These are phyloP conservation scores for Pugionium cornutum DNA, from an alignment of 345 rosid species.

Conservation along the genomic window DNA sequence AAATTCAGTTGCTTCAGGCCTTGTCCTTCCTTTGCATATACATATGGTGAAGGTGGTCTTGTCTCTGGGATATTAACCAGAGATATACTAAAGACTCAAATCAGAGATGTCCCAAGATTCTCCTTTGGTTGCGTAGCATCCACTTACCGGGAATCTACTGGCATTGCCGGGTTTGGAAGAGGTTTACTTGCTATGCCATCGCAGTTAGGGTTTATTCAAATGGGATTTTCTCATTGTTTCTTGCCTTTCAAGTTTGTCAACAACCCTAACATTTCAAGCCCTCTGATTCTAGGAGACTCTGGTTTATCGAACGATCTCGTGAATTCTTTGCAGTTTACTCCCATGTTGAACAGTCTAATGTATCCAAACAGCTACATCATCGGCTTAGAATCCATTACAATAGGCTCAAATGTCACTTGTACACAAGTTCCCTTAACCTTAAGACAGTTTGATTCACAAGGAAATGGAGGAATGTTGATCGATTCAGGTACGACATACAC, in stretches of 20 bases:
- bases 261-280: slow-evolving; percentile 74
- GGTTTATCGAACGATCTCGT: slow-evolving; percentile 46
- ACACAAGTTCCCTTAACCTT: slow-evolving; percentile 52
- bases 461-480: slow-evolving; percentile 80
- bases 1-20: slow-evolving; percentile 64
- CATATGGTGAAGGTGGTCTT: slow-evolving; percentile 74
- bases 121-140: slow-evolving; percentile 72
- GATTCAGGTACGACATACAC: slow-evolving; percentile 93
- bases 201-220: slow-evolving; percentile 69
- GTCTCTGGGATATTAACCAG: slow-evolving; percentile 59
- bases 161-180: slow-evolving; percentile 86
- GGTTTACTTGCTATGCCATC: slow-evolving; percentile 77
- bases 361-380: slow-evolving; percentile 74
- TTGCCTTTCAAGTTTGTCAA: slow-evolving; percentile 76
- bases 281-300: slow-evolving; percentile 61
- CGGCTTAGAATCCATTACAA: slow-evolving; percentile 62
- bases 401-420: slow-evolving; percentile 46
- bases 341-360: slow-evolving; percentile 59
- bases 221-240: slow-evolving; percentile 85
- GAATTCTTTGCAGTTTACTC: slow-evolving; percentile 63
- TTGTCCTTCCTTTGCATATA: slow-evolving; percentile 85
- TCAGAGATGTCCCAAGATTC: slow-evolving; percentile 55
- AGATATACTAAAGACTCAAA: slow-evolving; percentile 57
- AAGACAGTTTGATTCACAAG: slow-evolving; percentile 65
- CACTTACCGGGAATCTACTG: slow-evolving; percentile 71